Conservation (phyloP, 2,329 filamentous ascomycete genomes). For the Emmonsiellopsis sp. region DNA sequence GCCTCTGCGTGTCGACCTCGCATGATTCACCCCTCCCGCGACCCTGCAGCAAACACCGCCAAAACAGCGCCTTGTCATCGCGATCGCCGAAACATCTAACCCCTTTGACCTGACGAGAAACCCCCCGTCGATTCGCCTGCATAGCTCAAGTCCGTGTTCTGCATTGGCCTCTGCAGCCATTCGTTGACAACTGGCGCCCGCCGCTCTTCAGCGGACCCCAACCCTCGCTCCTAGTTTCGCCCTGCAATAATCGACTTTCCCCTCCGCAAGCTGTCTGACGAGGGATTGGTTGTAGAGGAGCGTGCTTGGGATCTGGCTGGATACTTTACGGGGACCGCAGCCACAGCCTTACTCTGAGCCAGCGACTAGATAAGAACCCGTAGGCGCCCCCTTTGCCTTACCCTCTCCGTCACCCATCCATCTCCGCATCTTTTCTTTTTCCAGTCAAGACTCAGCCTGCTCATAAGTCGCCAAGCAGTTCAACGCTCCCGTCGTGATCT, state of each 20-base stretch:
- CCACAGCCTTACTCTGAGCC: neutral
- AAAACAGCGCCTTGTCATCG: neutral
- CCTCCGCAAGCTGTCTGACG: neutral
- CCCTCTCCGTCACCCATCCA: neutral
- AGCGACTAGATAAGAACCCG: neutral
- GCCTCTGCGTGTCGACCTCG: neutral
- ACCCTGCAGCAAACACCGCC: slow-evolving; percentile 1
- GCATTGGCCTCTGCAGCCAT: neutral
- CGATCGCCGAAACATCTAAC: neutral
- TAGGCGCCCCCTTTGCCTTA: neutral
- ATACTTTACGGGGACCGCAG: neutral
- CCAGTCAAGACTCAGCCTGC: neutral
- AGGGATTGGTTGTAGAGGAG: neutral
- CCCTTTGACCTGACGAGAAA: neutral
- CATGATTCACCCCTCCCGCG: neutral
- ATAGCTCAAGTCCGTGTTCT: neutral
- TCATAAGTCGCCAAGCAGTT: neutral
- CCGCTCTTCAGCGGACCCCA: neutral
- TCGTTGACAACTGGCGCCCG: neutral
- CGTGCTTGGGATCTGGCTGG: neutral
- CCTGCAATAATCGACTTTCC: neutral
- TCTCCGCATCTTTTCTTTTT: neutral
- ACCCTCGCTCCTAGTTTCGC: neutral
- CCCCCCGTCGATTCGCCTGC: neutral
- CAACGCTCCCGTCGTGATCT: neutral